Percentiles rank a stretch among this genome's conserved stretches.
These are phyloP conservation scores for Salvia rosmarinus DNA, from an alignment of 257 asterid species.

Conservation along the genomic window DNA sequence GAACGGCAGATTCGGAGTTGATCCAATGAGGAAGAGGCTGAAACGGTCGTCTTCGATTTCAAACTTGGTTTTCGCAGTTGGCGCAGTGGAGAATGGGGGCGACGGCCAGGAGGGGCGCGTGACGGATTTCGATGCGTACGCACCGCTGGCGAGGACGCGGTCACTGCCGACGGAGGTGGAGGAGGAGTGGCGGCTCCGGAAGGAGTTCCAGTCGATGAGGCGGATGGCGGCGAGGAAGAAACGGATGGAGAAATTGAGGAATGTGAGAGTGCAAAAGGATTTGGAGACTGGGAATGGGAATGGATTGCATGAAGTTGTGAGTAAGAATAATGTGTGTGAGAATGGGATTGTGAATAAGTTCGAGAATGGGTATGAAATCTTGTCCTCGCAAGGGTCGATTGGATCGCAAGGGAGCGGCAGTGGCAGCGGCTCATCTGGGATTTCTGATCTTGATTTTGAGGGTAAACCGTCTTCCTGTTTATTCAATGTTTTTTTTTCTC, in stretches of 20 bases:
- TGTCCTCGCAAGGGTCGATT: constrained; percentile 45
- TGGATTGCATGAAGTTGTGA: constrained; percentile 21
- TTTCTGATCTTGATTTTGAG: constrained; percentile 52
- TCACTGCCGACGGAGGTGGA: constrained; percentile 64
- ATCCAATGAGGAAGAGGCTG: constrained; percentile 56
- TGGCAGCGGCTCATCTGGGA: constrained; percentile 62
- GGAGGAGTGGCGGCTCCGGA: constrained; percentile 66
- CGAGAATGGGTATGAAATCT: constrained; percentile 41
- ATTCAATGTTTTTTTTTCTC: too few relatives aligned
- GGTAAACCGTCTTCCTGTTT: constrained; percentile 43
- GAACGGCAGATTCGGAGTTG: constrained; percentile 86
- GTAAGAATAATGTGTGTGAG: constrained; percentile 9
- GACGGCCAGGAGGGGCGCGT: constrained; percentile 28
- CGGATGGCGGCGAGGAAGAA: constrained; percentile 77
- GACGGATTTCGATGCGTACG: constrained; percentile 34
- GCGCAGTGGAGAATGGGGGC: constrained; percentile 27
- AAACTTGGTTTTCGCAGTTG: constrained; percentile 34
- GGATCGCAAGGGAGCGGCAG: constrained; percentile 53
- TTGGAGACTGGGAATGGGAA: constrained; percentile 38
- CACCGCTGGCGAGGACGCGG: constrained; percentile 58
- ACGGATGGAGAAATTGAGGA: constrained; percentile 67
- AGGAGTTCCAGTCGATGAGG: constrained; percentile 63
- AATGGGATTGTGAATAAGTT: constrained; percentile 9
- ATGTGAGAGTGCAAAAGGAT: constrained; percentile 46
- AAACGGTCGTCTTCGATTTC: constrained; percentile 65